Percentiles rank a stretch among this genome's conserved stretches.
Conservation (phyloP, 2,329 filamentous ascomycete species). For the Sordariomycetes sp. region DNA sequence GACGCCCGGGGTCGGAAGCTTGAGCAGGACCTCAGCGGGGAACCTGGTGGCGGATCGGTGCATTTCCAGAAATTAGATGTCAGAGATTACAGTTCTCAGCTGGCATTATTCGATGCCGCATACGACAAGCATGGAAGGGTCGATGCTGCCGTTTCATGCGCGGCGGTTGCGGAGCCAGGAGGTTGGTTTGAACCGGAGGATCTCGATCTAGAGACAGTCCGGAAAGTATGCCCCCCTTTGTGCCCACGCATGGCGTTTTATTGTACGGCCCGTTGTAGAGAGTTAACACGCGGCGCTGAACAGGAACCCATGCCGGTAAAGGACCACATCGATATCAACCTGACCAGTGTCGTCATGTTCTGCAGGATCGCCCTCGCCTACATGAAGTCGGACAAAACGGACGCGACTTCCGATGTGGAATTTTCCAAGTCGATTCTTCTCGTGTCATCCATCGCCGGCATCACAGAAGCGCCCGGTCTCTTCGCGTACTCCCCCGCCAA, state of each 20-base stretch:
- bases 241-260: constrained; percentile 12
- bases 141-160: constrained; percentile 19
- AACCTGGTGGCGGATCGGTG: neutral
- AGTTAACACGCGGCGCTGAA: neutral
- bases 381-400: constrained; percentile 21
- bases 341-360: constrained; percentile 34
- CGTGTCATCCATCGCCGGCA: constrained; percentile 29
- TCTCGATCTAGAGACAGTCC: constrained; percentile 29
- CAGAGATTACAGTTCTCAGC: constrained; percentile 2
- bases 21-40: neutral
- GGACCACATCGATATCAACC: constrained; percentile 31
- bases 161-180: constrained; percentile 28
- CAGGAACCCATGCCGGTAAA: constrained; percentile 19
- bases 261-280: neutral
- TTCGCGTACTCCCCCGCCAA: constrained; percentile 35
- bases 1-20: neutral
- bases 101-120: neutral
- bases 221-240: constrained; percentile 9
- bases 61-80: constrained; percentile 2
- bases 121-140: constrained; percentile 3
- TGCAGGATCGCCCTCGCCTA: constrained; percentile 37
- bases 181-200: constrained; percentile 30
- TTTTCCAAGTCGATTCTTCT: constrained; percentile 16
- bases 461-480: constrained; percentile 34
- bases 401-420: too few species aligned